Evolutionary conservation across 345 rosid species (phyloP), one percentile per base, ranked within the genome.

Genomic region (Euclidium syriacum): DNA sequence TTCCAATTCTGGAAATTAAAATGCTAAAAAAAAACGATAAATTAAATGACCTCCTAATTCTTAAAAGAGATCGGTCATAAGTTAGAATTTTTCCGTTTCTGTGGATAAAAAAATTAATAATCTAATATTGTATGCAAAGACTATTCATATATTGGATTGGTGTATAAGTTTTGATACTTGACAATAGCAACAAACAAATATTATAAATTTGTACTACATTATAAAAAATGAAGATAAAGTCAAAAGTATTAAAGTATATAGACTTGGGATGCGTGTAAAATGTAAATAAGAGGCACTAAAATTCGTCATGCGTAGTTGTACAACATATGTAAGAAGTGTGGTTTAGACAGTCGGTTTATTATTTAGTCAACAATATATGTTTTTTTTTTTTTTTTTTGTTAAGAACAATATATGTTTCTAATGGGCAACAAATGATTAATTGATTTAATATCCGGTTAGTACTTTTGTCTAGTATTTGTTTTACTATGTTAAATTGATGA

Each of bases 181-280:
- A 57, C 72, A 3, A 56, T 67, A 26, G 10, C 23, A 66, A 18
- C 49, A 56, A n/a, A 36, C 56, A 18, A 36, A 36, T 35, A 35
- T 26, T 18, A 35, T 41, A 16, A 34, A 44, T n/a, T n/a, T n/a
- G n/a, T 34, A 14, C n/a, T 19, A 20, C 33, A 52, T 42, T 54
- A 33, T 16, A 42, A 33, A 38, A 34, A n/a, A 50, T 4, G 58
- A 63, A 9, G 32, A 10, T 35, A 49, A 65, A 56, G 64, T 56
- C 64, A 55, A 55, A 55, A 66, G 34, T 26, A 17, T 10, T 23
- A 10, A 23, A 36, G 44, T 54, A 44, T 44, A 34, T 54, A 55
- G 12, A 15, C 22, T 25, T n/a, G 4, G 1, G 3, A 65, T 17
- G 22, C 36, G 26, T 30, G 35, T 52, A 41, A 41, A 15, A 19